Percentiles rank a stretch among this genome's conserved stretches.
These are phyloP conservation scores for Ilex aquifolium DNA, from an alignment of 257 asterid genomes.

Conservation along the genomic window DNA sequence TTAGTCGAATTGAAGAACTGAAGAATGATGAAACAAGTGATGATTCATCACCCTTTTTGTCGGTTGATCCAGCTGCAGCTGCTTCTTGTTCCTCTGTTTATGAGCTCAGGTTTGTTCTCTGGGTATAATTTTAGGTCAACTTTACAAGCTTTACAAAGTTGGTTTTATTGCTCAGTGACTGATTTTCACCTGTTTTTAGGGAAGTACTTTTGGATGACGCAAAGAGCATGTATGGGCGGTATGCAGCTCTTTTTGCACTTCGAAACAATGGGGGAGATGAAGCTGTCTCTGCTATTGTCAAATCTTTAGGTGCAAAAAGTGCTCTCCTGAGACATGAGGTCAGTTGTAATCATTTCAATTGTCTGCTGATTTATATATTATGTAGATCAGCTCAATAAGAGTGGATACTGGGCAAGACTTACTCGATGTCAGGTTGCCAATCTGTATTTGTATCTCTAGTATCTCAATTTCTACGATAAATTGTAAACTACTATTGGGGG, in stretches of 20 bases:
- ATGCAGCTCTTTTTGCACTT: conserved; percentile 92
- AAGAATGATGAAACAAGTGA: conserved; percentile 23
- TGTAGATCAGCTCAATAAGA: too few species aligned
- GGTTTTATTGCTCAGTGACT: conserved; percentile 10
- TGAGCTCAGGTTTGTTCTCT: conserved; percentile 52
- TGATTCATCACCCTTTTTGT: conserved; percentile 74
- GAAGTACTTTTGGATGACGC: conserved; percentile 57
- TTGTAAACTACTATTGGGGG: too few species aligned
- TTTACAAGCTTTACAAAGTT: not conserved
- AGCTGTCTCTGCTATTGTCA: conserved; percentile 76
- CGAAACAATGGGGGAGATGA: conserved; percentile 73
- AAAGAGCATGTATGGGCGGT: conserved; percentile 83
- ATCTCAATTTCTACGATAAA: too few species aligned
- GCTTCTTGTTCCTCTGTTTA: conserved; percentile 61
- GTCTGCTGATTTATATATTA: too few species aligned
- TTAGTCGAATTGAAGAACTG: conserved; percentile 78
- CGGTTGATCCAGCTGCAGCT: conserved; percentile 95
- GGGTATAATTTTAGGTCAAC: not conserved
- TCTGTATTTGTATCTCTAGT: too few species aligned
- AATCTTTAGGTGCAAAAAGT: conserved; percentile 74
- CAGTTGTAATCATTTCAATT: conserved; percentile 13
- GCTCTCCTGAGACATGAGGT: conserved; percentile 96
- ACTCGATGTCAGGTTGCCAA: too few species aligned
- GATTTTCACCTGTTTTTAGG: conserved; percentile 25
- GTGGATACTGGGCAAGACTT: too few species aligned